phyloP scores from a whole-genome alignment of 495 filamentous ascomycete species.

The Sordaria brevicollis region DNA sequence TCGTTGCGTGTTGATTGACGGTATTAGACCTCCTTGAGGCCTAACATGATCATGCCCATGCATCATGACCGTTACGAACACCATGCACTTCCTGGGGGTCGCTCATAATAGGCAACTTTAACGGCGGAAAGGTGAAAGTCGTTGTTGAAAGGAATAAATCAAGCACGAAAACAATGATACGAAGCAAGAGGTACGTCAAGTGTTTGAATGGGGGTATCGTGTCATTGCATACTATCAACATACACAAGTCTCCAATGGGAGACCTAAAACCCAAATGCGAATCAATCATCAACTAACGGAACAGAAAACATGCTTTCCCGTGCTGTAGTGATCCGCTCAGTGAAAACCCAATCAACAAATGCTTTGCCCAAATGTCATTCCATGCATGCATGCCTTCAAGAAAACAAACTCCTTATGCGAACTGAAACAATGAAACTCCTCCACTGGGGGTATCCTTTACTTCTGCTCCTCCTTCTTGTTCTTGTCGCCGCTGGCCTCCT shows the following conservation, averaged over 20 bases:
- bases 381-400: neutral
- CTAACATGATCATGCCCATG: too few relatives aligned
- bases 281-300: neutral
- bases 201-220: neutral
- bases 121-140: neutral
- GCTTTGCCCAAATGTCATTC: neutral
- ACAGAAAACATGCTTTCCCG: neutral
- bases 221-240: neutral
- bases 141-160: neutral
- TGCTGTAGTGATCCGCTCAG: neutral
- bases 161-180: neutral
- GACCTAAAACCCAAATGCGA: neutral
- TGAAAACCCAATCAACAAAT: neutral
- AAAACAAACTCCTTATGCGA: neutral
- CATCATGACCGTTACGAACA: neutral
- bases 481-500: conserved; percentile 61
- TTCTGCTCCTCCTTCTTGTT: conserved; percentile 17
- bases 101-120: neutral
- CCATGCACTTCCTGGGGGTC: too few relatives aligned
- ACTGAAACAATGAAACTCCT: too few relatives aligned
- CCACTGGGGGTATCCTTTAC: neutral
- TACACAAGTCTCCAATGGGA: neutral
- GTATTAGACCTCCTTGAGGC: neutral
- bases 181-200: too few relatives aligned
- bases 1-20: neutral